phyloP scores from a whole-genome alignment of 306 rosid genomes.

The Prunus persica region DNA sequence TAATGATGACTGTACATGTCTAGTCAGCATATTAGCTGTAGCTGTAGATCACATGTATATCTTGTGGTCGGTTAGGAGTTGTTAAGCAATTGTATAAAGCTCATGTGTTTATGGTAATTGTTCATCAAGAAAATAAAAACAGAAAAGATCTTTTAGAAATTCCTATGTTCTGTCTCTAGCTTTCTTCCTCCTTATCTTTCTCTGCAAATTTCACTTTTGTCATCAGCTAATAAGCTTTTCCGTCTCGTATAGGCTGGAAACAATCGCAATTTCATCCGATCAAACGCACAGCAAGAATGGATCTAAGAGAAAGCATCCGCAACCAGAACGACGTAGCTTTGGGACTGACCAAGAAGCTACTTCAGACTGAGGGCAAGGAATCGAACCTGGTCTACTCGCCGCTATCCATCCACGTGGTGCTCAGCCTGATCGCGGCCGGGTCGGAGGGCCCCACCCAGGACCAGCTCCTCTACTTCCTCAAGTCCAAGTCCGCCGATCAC shows the following conservation, averaged over 20 bases:
- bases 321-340: constrained; percentile 52
- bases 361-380: constrained; percentile 32
- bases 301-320: constrained; percentile 45
- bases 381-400: constrained; percentile 75
- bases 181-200: too few species aligned
- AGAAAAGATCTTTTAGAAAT: too few species aligned
- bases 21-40: too few species aligned
- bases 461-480: constrained; percentile 76
- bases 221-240: not conserved
- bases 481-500: constrained; percentile 48
- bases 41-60: too few species aligned
- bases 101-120: too few species aligned
- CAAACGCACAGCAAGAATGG: constrained; percentile 36
- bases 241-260: not conserved
- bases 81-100: too few species aligned
- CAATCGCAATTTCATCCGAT: not conserved
- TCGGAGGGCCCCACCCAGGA: constrained; percentile 63
- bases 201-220: too few species aligned
- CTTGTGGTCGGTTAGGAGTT: too few species aligned
- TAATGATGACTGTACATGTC: too few species aligned
- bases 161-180: too few species aligned
- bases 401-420: constrained; percentile 57
- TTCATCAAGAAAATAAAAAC: too few species aligned
- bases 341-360: constrained; percentile 43
- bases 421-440: constrained; percentile 68